Evolutionary conservation across 163 green algal genomes (phyloP).

Genomic region (Chlorella variabilis): DNA sequence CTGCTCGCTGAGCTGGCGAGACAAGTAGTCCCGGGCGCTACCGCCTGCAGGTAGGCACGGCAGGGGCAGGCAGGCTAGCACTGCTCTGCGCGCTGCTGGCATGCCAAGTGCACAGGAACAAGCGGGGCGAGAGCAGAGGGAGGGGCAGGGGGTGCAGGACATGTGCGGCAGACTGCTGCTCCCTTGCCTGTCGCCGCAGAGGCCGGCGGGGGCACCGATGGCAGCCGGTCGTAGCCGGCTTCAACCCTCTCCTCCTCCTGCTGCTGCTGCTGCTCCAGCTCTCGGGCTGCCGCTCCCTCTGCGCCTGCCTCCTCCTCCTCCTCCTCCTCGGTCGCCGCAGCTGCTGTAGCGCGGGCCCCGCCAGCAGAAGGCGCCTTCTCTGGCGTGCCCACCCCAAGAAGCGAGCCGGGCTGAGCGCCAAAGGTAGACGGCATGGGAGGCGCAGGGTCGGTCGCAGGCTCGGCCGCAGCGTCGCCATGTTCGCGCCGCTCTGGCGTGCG

Average conservation of each 20-base stretch:
- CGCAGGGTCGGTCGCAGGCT: too few species aligned
- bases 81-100: too few species aligned
- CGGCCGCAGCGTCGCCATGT: too few species aligned
- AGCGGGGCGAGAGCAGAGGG: not conserved
- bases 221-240: slow-evolving; percentile 10
- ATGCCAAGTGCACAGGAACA: too few species aligned
- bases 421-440: too few species aligned
- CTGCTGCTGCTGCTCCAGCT: not conserved
- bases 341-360: too few species aligned
- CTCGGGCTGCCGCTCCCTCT: not conserved
- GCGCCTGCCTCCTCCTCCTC: not conserved
- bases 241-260: slow-evolving; percentile 12
- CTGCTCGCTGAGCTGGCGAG: slow-evolving; percentile 7
- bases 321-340: too few species aligned
- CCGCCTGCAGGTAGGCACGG: not conserved
- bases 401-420: too few species aligned
- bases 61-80: too few species aligned
- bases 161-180: not conserved
- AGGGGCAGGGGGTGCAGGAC: not conserved
- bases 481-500: too few species aligned
- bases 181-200: not conserved
- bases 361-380: too few species aligned
- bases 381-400: too few species aligned
- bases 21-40: not conserved
- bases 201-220: not conserved